Evolutionary conservation across 306 rosid species (phyloP).

Genomic region (Quercus agrifolia): DNA sequence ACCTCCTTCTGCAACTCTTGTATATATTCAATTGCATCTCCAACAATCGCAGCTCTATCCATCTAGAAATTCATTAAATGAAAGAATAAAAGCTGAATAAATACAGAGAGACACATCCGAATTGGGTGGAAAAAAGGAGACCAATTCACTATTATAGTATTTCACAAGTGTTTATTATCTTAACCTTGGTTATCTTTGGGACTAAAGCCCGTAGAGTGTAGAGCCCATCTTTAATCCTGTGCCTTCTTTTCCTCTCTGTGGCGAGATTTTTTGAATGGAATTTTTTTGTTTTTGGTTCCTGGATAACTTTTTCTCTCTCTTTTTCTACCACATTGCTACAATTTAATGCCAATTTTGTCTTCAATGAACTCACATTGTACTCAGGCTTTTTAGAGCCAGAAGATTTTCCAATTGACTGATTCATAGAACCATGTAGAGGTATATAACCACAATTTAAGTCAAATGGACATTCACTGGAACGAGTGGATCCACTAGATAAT

Average conservation of each 20-base stretch:
- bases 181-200: conserved; percentile 84
- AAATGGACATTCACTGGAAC: conserved; percentile 40
- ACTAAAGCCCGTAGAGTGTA: conserved; percentile 66
- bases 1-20: conserved; percentile 49
- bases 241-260: conserved; percentile 85
- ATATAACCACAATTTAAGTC: conserved; percentile 27
- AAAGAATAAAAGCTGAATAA: conserved; percentile 4
- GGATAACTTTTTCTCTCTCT: conserved; percentile 18
- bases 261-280: conserved; percentile 63
- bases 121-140: background rate
- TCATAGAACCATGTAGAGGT: conserved; percentile 21
- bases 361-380: conserved; percentile 21
- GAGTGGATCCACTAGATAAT: conserved; percentile 53
- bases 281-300: conserved; percentile 29
- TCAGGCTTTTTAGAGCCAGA: conserved; percentile 12
- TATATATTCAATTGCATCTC: conserved; percentile 69
- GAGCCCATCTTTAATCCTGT: conserved; percentile 48
- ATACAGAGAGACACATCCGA: background rate
- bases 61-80: conserved; percentile 43
- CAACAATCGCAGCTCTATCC: conserved; percentile 64
- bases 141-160: background rate
- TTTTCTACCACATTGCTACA: conserved; percentile 28
- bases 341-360: conserved; percentile 23
- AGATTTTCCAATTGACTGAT: conserved; percentile 21
- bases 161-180: background rate